These are phyloP conservation scores for Casuarina glauca DNA, from an alignment of 306 rosid species.

Conservation along the genomic window DNA sequence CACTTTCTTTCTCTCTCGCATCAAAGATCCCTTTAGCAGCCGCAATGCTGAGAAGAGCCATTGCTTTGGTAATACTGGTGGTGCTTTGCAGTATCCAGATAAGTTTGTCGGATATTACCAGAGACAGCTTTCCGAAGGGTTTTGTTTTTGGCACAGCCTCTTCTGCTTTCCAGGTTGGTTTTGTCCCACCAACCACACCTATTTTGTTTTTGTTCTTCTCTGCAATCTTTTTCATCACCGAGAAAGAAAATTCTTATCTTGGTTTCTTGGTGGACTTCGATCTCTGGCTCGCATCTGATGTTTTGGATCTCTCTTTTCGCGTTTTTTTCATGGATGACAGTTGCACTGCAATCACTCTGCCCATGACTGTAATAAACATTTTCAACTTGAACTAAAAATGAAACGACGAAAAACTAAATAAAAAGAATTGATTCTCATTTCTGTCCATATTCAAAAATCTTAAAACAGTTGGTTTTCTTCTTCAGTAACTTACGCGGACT, in stretches of 20 bases:
- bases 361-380: no score
- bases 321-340: not conserved
- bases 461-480: not conserved
- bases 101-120: constrained; percentile 49
- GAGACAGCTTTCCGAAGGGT: constrained; percentile 66
- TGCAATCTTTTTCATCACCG: not conserved
- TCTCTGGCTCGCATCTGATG: not conserved
- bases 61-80: constrained; percentile 21
- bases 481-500: not conserved
- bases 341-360: not conserved
- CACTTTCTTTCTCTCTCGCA: not conserved
- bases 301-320: not conserved
- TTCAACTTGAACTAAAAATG: not conserved
- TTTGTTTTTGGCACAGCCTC: constrained; percentile 91
- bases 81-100: constrained; percentile 33
- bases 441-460: no score
- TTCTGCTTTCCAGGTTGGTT: constrained; percentile 78
- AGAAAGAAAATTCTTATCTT: not conserved
- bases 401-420: not conserved
- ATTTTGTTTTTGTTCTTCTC: not conserved
- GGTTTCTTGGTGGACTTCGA: not conserved
- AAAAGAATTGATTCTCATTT: not conserved
- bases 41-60: constrained; percentile 41
- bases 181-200: not conserved
- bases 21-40: not conserved